Evolutionary conservation across 495 filamentous ascomycete species (phyloP), one percentile per base, ranked within the genome.

Genomic region (Jackrogersella multiformis): DNA sequence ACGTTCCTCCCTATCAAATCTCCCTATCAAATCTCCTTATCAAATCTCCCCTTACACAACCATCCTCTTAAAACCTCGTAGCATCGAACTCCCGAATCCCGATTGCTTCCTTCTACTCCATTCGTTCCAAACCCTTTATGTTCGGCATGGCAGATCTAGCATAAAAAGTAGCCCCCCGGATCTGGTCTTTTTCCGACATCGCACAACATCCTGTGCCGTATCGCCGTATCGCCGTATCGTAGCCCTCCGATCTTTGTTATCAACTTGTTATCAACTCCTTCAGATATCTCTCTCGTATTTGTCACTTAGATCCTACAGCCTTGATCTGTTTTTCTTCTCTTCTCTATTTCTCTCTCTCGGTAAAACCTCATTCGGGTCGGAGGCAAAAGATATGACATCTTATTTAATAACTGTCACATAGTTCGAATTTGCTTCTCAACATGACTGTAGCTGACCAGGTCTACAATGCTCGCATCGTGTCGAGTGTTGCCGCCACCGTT

Each of bases 401-500:
- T 48, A 32, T 0, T 12, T 34, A 74, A 69, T 55, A 76, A 71
- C 78, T 46, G 9, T 2, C 10, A n/a, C 26, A 20, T 15, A 30
- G 42, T 13, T 18, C 42, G 4, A 30, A 54, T 2, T 30, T 7
- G 26, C 18, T 8, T 4, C 20, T 44, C 57, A 74, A 48, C 38
- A 75, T 71, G 66, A 78, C 78, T 74, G 49, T 76, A 18, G 74
- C 81, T 28, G 71, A 70, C 26, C 74, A 80, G 24, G 73, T 85
- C 34, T 75, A 79, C 61, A 84, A 77, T 68, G 83, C 84, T 34
- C 85, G 92, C 75, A 76, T 93, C 36, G 80, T 92, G 56, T 94
- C 93, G 64, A 92, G 92, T 51, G 77, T 93, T 69, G 95, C 95
- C 26, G 94, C 91, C 20, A 96, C 92, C 34, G 74, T 88, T 65